Base-by-base conservation (phyloP, 441 rosid genomes). In the Adansonia gregorii region DNA sequence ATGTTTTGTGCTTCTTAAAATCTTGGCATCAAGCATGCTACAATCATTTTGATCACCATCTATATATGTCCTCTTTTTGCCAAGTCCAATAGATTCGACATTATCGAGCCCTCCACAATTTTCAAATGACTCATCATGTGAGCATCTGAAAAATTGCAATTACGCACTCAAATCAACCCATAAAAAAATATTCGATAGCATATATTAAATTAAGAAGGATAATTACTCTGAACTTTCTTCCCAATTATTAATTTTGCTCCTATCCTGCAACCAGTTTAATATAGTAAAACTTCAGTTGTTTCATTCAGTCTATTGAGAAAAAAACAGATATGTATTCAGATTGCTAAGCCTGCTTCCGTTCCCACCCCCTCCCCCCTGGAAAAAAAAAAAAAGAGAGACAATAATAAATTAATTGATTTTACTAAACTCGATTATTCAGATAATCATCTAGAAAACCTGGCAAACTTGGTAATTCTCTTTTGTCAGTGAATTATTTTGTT, bases 141-240 rank as follows among this genome's bases (percentile, higher is more conserved):
- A 89, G 83, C 85, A 85, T 82, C 93, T 89, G 89, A 67, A 80
- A 81, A 35, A 78, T 56, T 39, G 45, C 49, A 74, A 59, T 64
- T 56, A 77, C 6, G 78, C 72, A 55, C 67, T 82, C 79, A 78
- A 77, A 78, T 77, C 22, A 78, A 66, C 64, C 67, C 74, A 69
- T 58, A 74, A 80, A 49, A 79, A 67, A 76, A 72, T 79, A 68
- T 43, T 55, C 35, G 15, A 43, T 72, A 79, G 74, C 48, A 56
- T 60, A 77, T 64, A 35, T 48, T 78, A 74, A 70, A 46, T 31
- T 68, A 49, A 71, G 85, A 87, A 78, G 39, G 80, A 82, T 78
- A 81, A 78, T 90, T 88, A 90, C 91, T 82, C 89, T 83, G 89
- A 87, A 74, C 80, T 81, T 78, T 88, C 93, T 84, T 64, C 80